A percentile compares a stretch with the other conserved stretches of the same genome.
Conservation (phyloP, 2,329 filamentous ascomycete genomes). For the Paraphoma chrysanthemicola region DNA sequence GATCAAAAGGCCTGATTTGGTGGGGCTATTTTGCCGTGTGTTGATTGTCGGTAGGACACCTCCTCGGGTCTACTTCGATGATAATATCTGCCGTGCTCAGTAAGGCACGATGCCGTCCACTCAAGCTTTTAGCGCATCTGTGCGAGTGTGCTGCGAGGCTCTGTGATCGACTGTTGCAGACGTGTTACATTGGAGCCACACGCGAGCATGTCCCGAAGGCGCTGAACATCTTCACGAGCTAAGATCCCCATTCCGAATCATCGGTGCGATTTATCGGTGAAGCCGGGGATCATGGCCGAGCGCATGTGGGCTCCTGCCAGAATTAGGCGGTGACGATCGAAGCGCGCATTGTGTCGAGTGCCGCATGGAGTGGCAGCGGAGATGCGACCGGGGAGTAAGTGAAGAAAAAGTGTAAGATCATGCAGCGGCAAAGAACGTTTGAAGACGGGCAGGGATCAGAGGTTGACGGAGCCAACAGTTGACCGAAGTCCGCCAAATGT, state of each 20-base stretch:
- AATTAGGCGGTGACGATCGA: neutral
- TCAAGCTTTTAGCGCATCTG: neutral
- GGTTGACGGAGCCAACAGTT: neutral
- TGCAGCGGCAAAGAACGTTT: neutral
- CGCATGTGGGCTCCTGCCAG: neutral
- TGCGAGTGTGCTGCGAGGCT: neutral
- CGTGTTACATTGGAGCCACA: neutral
- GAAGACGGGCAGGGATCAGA: neutral
- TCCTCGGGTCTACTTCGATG: too few species aligned
- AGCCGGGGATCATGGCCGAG: neutral
- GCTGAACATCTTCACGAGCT: neutral
- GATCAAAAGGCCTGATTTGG: neutral
- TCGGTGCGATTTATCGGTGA: neutral
- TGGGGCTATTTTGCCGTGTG: neutral
- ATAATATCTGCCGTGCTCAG: too few species aligned
- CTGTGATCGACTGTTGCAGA: neutral
- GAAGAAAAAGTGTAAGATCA: neutral
- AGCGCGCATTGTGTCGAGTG: neutral
- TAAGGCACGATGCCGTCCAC: neutral
- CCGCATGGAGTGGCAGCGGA: neutral
- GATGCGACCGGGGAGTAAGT: neutral
- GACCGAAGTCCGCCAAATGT: neutral
- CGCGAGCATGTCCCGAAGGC: neutral
- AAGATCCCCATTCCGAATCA: neutral
- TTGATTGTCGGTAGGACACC: too few species aligned